Evolutionary conservation across 495 filamentous ascomycete genomes (phyloP).

Genomic region (Xylaria cubensis): DNA sequence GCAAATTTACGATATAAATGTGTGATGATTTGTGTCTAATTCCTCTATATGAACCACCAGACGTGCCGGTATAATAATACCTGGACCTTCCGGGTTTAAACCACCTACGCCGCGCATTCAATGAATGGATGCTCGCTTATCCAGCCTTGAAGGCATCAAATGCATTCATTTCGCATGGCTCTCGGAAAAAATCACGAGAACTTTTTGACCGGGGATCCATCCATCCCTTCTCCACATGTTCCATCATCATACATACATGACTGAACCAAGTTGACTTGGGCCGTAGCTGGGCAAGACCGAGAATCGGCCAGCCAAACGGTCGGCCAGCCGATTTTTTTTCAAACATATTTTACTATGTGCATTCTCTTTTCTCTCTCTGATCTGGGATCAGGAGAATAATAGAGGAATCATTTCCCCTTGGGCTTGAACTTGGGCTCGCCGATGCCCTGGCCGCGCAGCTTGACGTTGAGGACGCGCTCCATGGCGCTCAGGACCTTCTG

Average conservation of each 20-base stretch:
- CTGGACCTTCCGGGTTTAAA: not conserved
- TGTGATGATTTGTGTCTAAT: slow-evolving; percentile 11
- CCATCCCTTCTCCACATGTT: slow-evolving; percentile 17
- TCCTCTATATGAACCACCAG: slow-evolving; percentile 19
- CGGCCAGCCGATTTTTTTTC: not conserved
- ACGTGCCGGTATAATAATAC: not conserved
- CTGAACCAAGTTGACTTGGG: slow-evolving; percentile 6
- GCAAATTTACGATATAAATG: not conserved
- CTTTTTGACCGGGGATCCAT: slow-evolving; percentile 4
- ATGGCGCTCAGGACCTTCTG: slow-evolving; percentile 82
- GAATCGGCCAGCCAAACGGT: not conserved
- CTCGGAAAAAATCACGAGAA: slow-evolving; percentile 11
- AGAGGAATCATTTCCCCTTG: slow-evolving; percentile 56
- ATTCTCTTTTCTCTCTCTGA: not conserved
- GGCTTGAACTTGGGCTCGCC: slow-evolving; percentile 76
- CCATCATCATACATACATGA: slow-evolving; percentile 23
- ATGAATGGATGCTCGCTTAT: not conserved
- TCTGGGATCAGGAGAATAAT: not conserved
- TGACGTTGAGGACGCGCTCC: slow-evolving; percentile 85
- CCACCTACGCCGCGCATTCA: slow-evolving; percentile 17
- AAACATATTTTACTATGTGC: not conserved
- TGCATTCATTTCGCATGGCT: not conserved
- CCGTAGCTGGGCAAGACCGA: not conserved
- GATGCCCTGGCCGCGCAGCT: slow-evolving; percentile 80
- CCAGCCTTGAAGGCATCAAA: slow-evolving; percentile 8